Conservation (phyloP, 495 filamentous ascomycete species). For the Chaetomium cochliodes region DNA sequence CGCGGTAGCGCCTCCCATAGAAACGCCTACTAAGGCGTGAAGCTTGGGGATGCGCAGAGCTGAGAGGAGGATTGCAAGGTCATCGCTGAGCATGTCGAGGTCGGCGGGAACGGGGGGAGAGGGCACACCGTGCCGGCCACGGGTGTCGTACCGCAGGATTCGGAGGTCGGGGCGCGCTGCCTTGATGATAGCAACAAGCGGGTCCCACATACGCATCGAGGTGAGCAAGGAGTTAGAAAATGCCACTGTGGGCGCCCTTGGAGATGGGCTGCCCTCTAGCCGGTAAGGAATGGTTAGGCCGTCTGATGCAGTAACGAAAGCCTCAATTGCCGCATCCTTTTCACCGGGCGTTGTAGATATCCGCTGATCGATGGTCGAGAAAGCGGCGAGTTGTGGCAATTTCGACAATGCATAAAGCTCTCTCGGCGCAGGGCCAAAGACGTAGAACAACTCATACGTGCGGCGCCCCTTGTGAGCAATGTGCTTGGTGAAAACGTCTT, state of each 20-base stretch:
- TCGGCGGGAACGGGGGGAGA: slow-evolving; percentile 43
- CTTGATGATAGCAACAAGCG: slow-evolving; percentile 60
- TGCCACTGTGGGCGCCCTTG: slow-evolving; percentile 64
- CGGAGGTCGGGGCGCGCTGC: slow-evolving; percentile 61
- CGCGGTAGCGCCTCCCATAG: slow-evolving; percentile 72
- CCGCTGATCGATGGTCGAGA: slow-evolving; percentile 53
- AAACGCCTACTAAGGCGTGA: slow-evolving; percentile 66
- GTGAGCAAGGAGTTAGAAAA: slow-evolving; percentile 75
- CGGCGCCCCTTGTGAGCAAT: slow-evolving; percentile 57
- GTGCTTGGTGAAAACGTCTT: slow-evolving; percentile 54
- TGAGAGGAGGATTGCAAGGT: slow-evolving; percentile 58
- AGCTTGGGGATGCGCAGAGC: slow-evolving; percentile 61
- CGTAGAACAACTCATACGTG: slow-evolving; percentile 70
- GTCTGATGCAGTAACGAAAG: slow-evolving; percentile 68
- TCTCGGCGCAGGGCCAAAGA: slow-evolving; percentile 71
- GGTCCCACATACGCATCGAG: slow-evolving; percentile 73
- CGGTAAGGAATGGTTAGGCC: slow-evolving; percentile 66
- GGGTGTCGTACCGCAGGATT: slow-evolving; percentile 68
- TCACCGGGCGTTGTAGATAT: slow-evolving; percentile 46
- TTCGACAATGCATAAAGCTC: slow-evolving; percentile 55
- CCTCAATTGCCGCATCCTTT: slow-evolving; percentile 55
- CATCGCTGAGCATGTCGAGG: slow-evolving; percentile 63
- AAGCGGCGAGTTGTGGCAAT: slow-evolving; percentile 39
- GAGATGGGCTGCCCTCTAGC: slow-evolving; percentile 67
- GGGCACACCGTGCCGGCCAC: slow-evolving; percentile 59